Conservation (phyloP, 768 basidiomycete genomes). For the Pulveroboletus sp. region DNA sequence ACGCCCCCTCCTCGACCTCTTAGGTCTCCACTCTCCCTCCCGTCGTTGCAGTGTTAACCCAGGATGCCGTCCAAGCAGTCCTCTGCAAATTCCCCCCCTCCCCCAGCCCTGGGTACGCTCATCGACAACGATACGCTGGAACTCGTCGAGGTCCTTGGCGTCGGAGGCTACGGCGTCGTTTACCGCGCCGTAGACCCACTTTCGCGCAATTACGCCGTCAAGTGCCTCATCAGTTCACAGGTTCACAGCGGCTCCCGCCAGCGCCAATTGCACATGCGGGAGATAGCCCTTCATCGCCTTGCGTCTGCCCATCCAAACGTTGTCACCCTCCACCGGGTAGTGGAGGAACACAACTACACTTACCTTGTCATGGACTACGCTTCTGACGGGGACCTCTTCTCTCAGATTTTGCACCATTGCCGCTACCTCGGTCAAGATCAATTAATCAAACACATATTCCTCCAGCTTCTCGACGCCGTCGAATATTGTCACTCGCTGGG, state of each 20-base stretch:
- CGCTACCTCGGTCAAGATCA: slow-evolving; percentile 81
- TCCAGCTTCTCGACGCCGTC: slow-evolving; percentile 91
- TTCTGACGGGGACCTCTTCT: slow-evolving; percentile 86
- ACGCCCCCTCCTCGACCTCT: slow-evolving; percentile 21
- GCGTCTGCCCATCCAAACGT: slow-evolving; percentile 75
- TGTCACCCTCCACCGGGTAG: slow-evolving; percentile 83
- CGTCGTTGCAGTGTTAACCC: slow-evolving; percentile 17
- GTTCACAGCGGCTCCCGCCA: slow-evolving; percentile 47
- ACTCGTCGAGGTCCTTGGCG: slow-evolving; percentile 82
- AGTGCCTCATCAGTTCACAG: slow-evolving; percentile 70
- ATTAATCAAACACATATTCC: slow-evolving; percentile 85
- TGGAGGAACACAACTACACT: slow-evolving; percentile 77
- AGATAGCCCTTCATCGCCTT: slow-evolving; percentile 77
- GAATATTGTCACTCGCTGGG: slow-evolving; percentile 88
- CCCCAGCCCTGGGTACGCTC: slow-evolving; percentile 61
- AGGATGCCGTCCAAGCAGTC: slow-evolving; percentile 33
- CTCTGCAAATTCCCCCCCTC: slow-evolving; percentile 41
- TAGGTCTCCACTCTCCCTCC: slow-evolving; percentile 15
- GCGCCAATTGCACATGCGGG: slow-evolving; percentile 78
- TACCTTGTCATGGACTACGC: slow-evolving; percentile 95
- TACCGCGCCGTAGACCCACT: slow-evolving; percentile 75
- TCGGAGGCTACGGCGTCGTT: slow-evolving; percentile 94
- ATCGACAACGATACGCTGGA: slow-evolving; percentile 83
- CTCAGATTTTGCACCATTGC: slow-evolving; percentile 73
- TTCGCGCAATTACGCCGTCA: slow-evolving; percentile 75